phyloP scores from a whole-genome alignment of 441 rosid species.

The Aquilaria agallochum region DNA sequence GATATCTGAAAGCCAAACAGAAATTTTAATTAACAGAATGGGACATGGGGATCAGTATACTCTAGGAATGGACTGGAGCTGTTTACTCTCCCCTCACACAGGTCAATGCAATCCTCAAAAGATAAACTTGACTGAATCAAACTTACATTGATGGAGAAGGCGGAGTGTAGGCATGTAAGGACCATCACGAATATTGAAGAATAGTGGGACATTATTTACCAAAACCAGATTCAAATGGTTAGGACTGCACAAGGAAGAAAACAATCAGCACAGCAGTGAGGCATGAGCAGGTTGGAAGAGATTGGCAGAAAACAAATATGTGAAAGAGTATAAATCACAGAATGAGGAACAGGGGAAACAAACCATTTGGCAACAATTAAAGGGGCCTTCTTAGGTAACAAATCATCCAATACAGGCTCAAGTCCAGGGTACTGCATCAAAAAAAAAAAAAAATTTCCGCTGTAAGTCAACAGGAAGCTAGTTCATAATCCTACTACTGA shows the following conservation, averaged over 20 bases:
- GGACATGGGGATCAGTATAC: constrained; percentile 4
- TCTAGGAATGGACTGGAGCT: background rate
- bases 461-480: background rate
- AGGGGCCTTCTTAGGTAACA: constrained; percentile 93
- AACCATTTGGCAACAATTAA: constrained; percentile 88
- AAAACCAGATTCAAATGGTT: constrained; percentile 89
- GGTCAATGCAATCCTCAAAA: constrained; percentile 4
- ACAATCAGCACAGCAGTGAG: constrained; percentile 5
- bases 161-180: constrained; percentile 98
- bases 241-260: constrained; percentile 54
- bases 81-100: background rate
- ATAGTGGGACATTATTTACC: constrained; percentile 87
- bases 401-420: constrained; percentile 89
- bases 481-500: constrained; percentile 3
- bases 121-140: background rate
- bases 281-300: background rate
- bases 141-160: constrained; percentile 86
- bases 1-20: background rate
- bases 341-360: constrained; percentile 17
- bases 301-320: background rate
- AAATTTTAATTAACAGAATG: background rate
- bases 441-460: constrained; percentile 7
- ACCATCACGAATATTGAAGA: constrained; percentile 95
- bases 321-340: background rate
- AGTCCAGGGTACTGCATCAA: constrained; percentile 85